Base-by-base conservation (phyloP, 2,329 filamentous ascomycete species). In the Neospermospora avenae region DNA sequence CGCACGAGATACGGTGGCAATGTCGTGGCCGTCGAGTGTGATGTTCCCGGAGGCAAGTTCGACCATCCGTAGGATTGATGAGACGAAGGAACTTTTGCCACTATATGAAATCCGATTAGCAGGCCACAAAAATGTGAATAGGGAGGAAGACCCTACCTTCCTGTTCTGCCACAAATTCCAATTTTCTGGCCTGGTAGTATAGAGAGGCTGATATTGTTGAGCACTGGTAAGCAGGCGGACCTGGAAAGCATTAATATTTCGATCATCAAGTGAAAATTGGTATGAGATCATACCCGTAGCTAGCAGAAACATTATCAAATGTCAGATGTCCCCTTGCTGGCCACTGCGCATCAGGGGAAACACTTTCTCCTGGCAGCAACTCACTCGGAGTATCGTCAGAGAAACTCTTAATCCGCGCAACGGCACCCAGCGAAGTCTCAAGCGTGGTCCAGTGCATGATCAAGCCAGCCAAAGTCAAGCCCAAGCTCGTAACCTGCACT, bases 31-130 rank as follows among this genome's bases (percentile, higher is more conserved):
- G 37, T 37, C 28, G 49, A 53, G 34, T 4, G 64, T 68, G 59
- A 80, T 77, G 1, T 64, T 70, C 25, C 77, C 78, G 64, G 84
- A 81, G 68, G 95, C 90, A 0, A 93, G 90, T 74, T 98, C 93
- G 2, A 98, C 79, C 1, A 92, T 91, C 55, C 78, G 77, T 28
- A 84, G 76, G 3, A 84, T 70, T 0, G 77, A 71, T 3, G 79
- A 72, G 0, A 82, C 69, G 0, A 83, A 70, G 1, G 54, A 84
- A 74, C 8, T 83, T 57, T 79, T 79, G 0, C 77, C 76, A 24
- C 48, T 51, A 13, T 37, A n/a, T 2, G 18, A 20, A 11, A 11
- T 14, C 8, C 35, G 7, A 51, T 28, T 20, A 10, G n/a, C 5
- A 6, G 5, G 3, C 16, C 34, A 16, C 3, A 20, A 4, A 11